phyloP scores from a whole-genome alignment of 495 filamentous ascomycete species.

The Lasiosphaeris hirsuta region DNA sequence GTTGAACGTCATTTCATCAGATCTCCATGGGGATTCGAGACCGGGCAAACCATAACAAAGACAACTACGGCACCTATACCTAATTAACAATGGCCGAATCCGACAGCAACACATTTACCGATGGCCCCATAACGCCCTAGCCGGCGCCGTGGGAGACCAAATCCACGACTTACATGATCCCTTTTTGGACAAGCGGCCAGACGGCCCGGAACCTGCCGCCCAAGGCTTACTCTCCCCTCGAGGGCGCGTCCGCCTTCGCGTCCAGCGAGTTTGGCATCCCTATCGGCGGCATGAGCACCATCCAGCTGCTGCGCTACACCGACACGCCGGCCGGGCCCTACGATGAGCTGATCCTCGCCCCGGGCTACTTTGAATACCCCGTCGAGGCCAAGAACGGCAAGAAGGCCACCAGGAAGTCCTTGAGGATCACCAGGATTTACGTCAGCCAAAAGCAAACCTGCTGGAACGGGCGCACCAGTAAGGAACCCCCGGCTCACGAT shows the following conservation, averaged over 20 bases:
- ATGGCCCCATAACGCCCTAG: constrained; percentile 11
- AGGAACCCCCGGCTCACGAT: neutral
- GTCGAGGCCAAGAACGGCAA: constrained; percentile 28
- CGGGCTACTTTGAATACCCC: constrained; percentile 41
- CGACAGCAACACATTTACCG: no score
- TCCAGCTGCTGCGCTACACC: constrained; percentile 48
- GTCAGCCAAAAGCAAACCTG: constrained; percentile 47
- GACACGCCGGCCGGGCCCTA: constrained; percentile 50
- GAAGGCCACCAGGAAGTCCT: constrained; percentile 19
- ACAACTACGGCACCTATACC: no score
- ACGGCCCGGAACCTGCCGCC: constrained; percentile 24
- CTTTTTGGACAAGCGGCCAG: constrained; percentile 29
- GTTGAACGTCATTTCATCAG: no score
- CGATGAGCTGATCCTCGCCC: constrained; percentile 48
- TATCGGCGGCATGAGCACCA: constrained; percentile 42
- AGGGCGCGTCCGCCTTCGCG: constrained; percentile 32
- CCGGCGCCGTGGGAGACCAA: constrained; percentile 44
- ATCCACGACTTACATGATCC: constrained; percentile 36
- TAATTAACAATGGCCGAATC: no score
- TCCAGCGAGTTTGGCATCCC: constrained; percentile 29
- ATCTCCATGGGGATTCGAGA: no score
- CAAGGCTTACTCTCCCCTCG: constrained; percentile 41
- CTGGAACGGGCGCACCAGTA: constrained; percentile 45
- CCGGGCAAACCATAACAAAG: no score
- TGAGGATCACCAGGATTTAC: constrained; percentile 47